These are phyloP conservation scores for Penicillium coprophilum DNA, from an alignment of 495 filamentous ascomycete species.

Conservation along the genomic window DNA sequence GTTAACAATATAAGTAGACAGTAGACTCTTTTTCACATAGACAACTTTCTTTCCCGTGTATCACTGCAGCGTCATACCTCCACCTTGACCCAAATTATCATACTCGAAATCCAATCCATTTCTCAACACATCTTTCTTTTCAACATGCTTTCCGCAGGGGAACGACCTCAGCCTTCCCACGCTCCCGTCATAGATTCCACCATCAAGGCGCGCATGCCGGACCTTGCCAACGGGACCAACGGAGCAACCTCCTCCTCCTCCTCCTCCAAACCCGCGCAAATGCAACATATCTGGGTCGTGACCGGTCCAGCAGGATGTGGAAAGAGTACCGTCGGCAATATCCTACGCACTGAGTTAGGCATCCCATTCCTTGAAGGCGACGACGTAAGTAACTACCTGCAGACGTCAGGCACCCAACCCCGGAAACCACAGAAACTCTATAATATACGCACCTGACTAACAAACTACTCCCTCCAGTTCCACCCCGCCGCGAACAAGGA, in stretches of 20 bases:
- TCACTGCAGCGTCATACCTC: constrained; percentile 21
- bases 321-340: constrained; percentile 87
- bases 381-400: constrained; percentile 83
- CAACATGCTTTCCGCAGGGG: constrained; percentile 49
- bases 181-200: constrained; percentile 25
- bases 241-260: constrained; percentile 17
- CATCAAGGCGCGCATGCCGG: constrained; percentile 24
- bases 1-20: constrained; percentile 35
- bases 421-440: not conserved
- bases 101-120: constrained; percentile 8
- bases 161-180: constrained; percentile 35
- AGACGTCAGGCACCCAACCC: not conserved
- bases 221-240: constrained; percentile 18
- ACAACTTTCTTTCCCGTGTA: constrained; percentile 13
- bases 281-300: constrained; percentile 95
- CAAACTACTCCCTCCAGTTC: constrained; percentile 56
- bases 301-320: constrained; percentile 96
- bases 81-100: constrained; percentile 15
- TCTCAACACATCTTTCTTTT: constrained; percentile 7
- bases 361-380: constrained; percentile 93
- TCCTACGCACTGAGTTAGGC: constrained; percentile 66
- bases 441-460: constrained; percentile 10
- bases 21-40: too few relatives aligned
- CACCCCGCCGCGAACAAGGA: constrained; percentile 83
- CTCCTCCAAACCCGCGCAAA: constrained; percentile 20